phyloP scores from a whole-genome alignment of 2,329 filamentous ascomycete species.

The Bipolaris cookei region DNA sequence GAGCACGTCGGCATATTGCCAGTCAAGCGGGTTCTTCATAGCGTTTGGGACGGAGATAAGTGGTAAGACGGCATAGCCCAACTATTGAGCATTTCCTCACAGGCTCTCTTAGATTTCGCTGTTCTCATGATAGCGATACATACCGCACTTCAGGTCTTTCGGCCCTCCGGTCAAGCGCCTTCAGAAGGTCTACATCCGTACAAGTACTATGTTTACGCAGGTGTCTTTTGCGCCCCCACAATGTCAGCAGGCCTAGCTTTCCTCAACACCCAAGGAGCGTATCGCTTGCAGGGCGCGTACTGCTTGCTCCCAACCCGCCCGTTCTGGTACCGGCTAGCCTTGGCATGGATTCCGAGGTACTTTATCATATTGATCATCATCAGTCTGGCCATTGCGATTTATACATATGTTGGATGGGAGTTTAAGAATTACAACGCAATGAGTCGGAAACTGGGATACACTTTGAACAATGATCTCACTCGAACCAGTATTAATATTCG shows the following conservation, averaged over 20 bases:
- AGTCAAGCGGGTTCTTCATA: conserved; percentile 72
- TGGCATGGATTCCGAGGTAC: conserved; percentile 78
- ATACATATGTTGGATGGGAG: conserved; percentile 65
- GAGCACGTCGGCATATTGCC: conserved; percentile 65
- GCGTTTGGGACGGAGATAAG: conserved; percentile 70
- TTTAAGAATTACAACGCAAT: conserved; percentile 47
- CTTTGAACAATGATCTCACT: not conserved
- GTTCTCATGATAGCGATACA: conserved; percentile 77
- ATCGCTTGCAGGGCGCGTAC: conserved; percentile 68
- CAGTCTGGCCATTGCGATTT: conserved; percentile 71
- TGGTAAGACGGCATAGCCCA: conserved; percentile 49
- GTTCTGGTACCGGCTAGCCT: conserved; percentile 70
- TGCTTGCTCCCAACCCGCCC: conserved; percentile 73
- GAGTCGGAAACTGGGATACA: conserved; percentile 23
- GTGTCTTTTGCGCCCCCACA: conserved; percentile 65
- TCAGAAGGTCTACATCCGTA: conserved; percentile 73
- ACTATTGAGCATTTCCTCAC: not conserved
- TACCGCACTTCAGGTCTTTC: conserved; percentile 73
- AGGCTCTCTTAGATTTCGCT: conserved; percentile 61
- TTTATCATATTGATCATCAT: conserved; percentile 70
- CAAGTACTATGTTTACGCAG: conserved; percentile 64
- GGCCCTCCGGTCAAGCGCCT: conserved; percentile 54
- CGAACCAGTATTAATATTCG: not conserved
- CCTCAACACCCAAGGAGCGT: conserved; percentile 60
- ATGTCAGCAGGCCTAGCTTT: conserved; percentile 69